Conservation (phyloP, 345 rosid genomes). For the Euclidium syriacum region DNA sequence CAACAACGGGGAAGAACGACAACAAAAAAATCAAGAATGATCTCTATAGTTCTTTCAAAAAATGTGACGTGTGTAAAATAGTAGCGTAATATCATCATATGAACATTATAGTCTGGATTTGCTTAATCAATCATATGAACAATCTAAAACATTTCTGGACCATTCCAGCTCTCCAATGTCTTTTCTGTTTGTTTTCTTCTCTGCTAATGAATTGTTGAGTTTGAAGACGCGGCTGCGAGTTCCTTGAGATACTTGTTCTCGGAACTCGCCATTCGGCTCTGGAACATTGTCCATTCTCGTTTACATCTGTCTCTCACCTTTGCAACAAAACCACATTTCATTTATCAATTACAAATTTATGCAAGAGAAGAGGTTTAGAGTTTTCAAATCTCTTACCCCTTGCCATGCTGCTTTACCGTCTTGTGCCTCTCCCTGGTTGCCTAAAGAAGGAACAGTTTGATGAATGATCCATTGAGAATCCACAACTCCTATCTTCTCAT, state of each 20-base stretch:
- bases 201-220: constrained; percentile 31
- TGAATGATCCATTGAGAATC: constrained; percentile 98
- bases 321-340: constrained; percentile 17
- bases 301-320: constrained; percentile 94
- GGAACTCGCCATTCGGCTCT: constrained; percentile 52
- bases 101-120: constrained; percentile 9
- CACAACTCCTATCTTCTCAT: constrained; percentile 96
- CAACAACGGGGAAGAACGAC: background rate
- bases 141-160: background rate
- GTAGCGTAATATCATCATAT: constrained; percentile 1
- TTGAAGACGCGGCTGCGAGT: constrained; percentile 29
- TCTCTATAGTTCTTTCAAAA: background rate
- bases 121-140: constrained; percentile 4
- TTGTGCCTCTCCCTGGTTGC: constrained; percentile 73
- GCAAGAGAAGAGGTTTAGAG: background rate
- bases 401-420: constrained; percentile 75
- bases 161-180: background rate
- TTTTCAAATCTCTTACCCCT: constrained; percentile 50
- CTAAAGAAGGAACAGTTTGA: constrained; percentile 78
- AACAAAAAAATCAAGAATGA: background rate
- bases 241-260: constrained; percentile 52
- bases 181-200: constrained; percentile 4
- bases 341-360: background rate
- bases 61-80: background rate
- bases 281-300: constrained; percentile 84